A percentile compares a stretch with the other conserved stretches of the same genome.
phyloP scores from a whole-genome alignment of 169 alveolate genomes.

The Eimeria tenella region DNA sequence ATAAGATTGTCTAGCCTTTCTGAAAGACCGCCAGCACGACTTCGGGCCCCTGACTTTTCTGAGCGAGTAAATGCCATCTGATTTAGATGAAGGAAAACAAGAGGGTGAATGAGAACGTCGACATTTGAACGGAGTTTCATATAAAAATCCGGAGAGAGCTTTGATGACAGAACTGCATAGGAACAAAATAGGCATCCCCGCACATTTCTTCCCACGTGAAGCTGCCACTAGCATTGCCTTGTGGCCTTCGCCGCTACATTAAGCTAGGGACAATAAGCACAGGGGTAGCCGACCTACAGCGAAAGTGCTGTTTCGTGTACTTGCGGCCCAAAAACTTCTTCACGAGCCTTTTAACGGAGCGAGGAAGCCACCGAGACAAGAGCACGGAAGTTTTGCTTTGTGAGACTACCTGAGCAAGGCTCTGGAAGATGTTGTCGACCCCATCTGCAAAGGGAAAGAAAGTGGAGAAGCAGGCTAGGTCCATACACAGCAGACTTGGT shows the following conservation, averaged over 20 bases:
- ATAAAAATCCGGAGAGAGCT: slow-evolving; percentile 31
- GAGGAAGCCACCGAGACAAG: slow-evolving; percentile 64
- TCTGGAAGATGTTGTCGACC: slow-evolving; percentile 17
- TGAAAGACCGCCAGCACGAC: slow-evolving; percentile 64
- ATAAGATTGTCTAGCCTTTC: slow-evolving; percentile 38
- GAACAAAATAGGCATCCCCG: not conserved
- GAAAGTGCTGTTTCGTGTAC: slow-evolving; percentile 51
- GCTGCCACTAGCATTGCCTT: not conserved
- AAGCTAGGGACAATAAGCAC: not conserved
- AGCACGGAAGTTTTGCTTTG: slow-evolving; percentile 34
- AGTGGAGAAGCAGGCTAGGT: not conserved
- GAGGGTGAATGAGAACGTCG: slow-evolving; percentile 42
- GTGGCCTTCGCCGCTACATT: not conserved
- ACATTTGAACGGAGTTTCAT: slow-evolving; percentile 11
- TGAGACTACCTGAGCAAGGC: not conserved
- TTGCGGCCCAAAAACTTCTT: slow-evolving; percentile 10
- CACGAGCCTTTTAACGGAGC: slow-evolving; percentile 24
- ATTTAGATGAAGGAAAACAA: slow-evolving; percentile 37
- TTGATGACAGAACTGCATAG: slow-evolving; percentile 40
- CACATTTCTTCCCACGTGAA: not conserved
- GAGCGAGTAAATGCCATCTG: slow-evolving; percentile 61
- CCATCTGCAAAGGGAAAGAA: slow-evolving; percentile 22
- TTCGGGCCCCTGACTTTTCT: slow-evolving; percentile 48
- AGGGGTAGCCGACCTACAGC: not conserved
- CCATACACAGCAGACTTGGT: not conserved